Percentiles rank a stretch among this genome's conserved stretches.
Conservation (phyloP, 805 yeast genomes). For the Pichia paraexigua region DNA sequence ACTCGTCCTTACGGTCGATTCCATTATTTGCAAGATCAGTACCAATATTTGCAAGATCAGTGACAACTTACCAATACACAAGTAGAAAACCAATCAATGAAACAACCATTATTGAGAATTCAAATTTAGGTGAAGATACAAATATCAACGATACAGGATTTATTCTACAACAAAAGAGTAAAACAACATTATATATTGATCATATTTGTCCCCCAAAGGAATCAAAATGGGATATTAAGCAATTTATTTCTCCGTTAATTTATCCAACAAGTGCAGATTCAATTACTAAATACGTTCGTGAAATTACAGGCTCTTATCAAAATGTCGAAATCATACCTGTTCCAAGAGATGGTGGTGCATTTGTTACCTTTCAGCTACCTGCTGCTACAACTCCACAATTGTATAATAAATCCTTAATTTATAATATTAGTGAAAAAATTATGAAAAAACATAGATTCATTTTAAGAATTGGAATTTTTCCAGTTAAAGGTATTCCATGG, state of each 20-base stretch:
- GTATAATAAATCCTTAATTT: slow-evolving; percentile 14
- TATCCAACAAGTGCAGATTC: slow-evolving; percentile 33
- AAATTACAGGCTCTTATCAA: slow-evolving; percentile 31
- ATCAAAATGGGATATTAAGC: slow-evolving; percentile 39
- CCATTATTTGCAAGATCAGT: neutral
- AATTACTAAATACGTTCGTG: slow-evolving; percentile 22
- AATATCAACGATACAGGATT: slow-evolving; percentile 52
- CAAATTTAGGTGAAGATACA: slow-evolving; percentile 47
- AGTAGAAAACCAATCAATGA: slow-evolving; percentile 18
- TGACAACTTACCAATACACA: neutral
- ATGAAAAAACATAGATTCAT: slow-evolving; percentile 24
- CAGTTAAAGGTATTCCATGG: slow-evolving; percentile 93
- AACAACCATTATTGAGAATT: slow-evolving; percentile 26
- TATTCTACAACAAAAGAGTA: slow-evolving; percentile 40
- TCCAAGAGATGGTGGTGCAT: slow-evolving; percentile 87
- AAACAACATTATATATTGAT: slow-evolving; percentile 49
- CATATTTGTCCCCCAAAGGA: slow-evolving; percentile 38
- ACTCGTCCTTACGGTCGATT: neutral
- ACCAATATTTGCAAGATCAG: neutral
- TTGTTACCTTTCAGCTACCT: slow-evolving; percentile 68
- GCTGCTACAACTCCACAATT: slow-evolving; percentile 24
- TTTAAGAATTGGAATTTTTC: slow-evolving; percentile 48
- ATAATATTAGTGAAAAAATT: slow-evolving; percentile 10
- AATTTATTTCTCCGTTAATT: slow-evolving; percentile 33
- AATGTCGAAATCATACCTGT: slow-evolving; percentile 55